Percentiles rank a stretch among this genome's conserved stretches.
These are phyloP conservation scores for Aspergillus ellipticus DNA, from an alignment of 495 filamentous ascomycete species.

Conservation along the genomic window DNA sequence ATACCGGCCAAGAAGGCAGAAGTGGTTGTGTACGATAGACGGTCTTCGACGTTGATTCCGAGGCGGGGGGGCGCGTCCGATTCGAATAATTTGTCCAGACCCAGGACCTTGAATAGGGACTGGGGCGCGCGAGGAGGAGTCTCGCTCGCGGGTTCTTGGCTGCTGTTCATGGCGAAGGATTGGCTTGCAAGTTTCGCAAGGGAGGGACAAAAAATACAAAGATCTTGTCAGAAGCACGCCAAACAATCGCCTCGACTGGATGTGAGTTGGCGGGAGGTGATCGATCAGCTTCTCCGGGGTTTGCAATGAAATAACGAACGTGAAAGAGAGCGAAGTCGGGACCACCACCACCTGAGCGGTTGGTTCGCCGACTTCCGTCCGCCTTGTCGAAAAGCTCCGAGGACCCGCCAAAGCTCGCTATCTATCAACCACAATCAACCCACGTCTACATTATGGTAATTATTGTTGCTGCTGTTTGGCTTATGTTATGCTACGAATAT, in stretches of 20 bases:
- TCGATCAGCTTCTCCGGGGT: not conserved
- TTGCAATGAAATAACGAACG: not conserved
- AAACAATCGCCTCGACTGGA: not conserved
- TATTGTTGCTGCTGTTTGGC: not conserved
- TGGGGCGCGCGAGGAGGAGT: slow-evolving; percentile 4
- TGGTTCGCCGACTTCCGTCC: slow-evolving; percentile 15
- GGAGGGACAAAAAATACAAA: not conserved
- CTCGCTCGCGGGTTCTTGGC: slow-evolving; percentile 13
- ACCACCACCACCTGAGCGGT: not conserved
- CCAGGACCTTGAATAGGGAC: slow-evolving; percentile 26
- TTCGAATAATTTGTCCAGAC: slow-evolving; percentile 44
- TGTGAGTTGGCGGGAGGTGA: not conserved
- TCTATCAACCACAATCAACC: slow-evolving; percentile 1
- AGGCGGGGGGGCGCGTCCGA: slow-evolving; percentile 54
- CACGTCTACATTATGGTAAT: slow-evolving; percentile 17
- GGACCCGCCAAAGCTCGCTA: slow-evolving; percentile 17
- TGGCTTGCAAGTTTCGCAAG: not conserved
- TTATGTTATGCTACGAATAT: not conserved
- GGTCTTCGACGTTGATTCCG: slow-evolving; percentile 56
- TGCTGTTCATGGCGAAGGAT: slow-evolving; percentile 25
- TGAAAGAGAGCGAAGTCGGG: not conserved
- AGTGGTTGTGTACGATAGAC: slow-evolving; percentile 58
- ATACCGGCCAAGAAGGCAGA: slow-evolving; percentile 63
- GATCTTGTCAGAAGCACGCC: not conserved
- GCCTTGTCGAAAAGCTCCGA: slow-evolving; percentile 11